phyloP scores from a whole-genome alignment of 768 basidiomycete genomes.

The Boletus patriciae region DNA sequence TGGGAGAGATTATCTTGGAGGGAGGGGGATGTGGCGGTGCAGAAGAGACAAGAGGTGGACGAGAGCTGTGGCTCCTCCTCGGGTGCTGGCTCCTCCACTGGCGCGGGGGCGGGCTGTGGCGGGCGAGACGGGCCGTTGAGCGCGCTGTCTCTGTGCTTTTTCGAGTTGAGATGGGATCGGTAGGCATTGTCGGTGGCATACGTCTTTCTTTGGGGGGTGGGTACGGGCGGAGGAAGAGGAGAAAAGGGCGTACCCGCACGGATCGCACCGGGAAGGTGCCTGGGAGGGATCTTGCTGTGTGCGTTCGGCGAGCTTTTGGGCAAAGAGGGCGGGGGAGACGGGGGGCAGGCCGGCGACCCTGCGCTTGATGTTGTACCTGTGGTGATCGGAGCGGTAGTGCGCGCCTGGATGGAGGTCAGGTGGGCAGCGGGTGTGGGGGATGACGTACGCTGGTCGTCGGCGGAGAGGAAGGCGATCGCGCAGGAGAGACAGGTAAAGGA shows the following conservation, averaged over 20 bases:
- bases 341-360: constrained; percentile 89
- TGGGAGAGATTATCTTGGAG: constrained; percentile 74
- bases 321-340: constrained; percentile 73
- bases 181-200: constrained; percentile 92
- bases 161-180: constrained; percentile 82
- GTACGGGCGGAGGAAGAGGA: background rate
- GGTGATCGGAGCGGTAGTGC: constrained; percentile 93
- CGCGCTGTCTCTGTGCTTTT: constrained; percentile 83
- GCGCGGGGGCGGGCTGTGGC: background rate
- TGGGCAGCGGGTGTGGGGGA: background rate
- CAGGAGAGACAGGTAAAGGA: constrained; percentile 84
- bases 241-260: constrained; percentile 69
- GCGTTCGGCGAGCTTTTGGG: constrained; percentile 84
- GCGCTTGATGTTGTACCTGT: constrained; percentile 98
- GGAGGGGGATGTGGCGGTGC: constrained; percentile 49
- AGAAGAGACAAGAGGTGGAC: constrained; percentile 82
- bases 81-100: background rate
- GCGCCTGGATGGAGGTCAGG: constrained; percentile 49
- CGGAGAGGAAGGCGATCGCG: constrained; percentile 77
- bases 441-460: constrained; percentile 77
- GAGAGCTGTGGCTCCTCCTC: constrained; percentile 37
- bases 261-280: constrained; percentile 62
- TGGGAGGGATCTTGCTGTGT: constrained; percentile 60
- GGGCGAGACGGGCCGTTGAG: constrained; percentile 40
- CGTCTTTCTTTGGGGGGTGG: constrained; percentile 58